Base-by-base conservation (phyloP, 768 basidiomycete genomes). In the Lactifluus pinguis region DNA sequence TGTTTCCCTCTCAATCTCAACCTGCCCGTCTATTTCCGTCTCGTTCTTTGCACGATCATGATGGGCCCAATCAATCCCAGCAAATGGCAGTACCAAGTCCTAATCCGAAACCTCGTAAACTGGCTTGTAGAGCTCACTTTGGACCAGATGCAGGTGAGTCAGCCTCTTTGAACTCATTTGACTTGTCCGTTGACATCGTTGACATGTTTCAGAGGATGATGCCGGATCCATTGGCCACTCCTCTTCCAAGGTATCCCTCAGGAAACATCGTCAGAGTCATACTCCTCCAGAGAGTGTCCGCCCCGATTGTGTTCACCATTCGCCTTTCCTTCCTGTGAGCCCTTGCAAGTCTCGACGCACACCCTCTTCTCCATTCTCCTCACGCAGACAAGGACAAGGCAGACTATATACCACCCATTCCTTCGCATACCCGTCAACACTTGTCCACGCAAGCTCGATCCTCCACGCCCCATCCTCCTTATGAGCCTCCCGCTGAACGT, bases 401-500 rank as follows among this genome's bases (percentile, higher is more conserved):
- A 25, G 78, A 80, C 67, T 82, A 73, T 60, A 64, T 80, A 34
- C 78, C 75, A 13, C 74, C 74, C 4, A 52, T 74, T 2, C 68
- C 70, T 8, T 62, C 68, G 15, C 61, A 63, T 14, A 63, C 66
- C n/a, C 69, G 68, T 47, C 64, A 68, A 47, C 60, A 63, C 61
- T 10, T 60, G 47, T 66, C 39, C 57, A 60, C 55, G 56, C 66
- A 71, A 58, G 62, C 79, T 17, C 74, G 80, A 19, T 82, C 79
- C 53, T 73, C 74, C 1, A 85, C 84, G 2, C 85, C 85, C 0
- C 54, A 72, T 0, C 80, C 82, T 0, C 75, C 76, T 0, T 88
- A 88, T 67, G 84, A 86, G 63, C 85, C 85, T 0, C 86, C 86
- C 0, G 59, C 68, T 0, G 86, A 85, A 58, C 78, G 82, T n/a